These are phyloP conservation scores for Phytopythium mirpurense DNA, from an alignment of 352 stramenopile species.

Conservation along the genomic window DNA sequence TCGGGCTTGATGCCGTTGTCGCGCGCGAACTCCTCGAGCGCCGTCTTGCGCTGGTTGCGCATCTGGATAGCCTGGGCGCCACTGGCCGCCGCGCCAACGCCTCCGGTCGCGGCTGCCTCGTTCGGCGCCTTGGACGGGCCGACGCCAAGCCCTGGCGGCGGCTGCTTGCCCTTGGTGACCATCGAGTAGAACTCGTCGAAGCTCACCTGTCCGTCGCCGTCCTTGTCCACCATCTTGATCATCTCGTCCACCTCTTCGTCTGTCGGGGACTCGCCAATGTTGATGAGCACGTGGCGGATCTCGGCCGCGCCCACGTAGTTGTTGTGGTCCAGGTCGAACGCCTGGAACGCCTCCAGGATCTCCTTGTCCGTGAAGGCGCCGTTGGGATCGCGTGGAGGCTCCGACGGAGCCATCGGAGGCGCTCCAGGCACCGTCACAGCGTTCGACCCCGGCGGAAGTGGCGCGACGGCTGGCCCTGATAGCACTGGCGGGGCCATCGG, in stretches of 20 bases:
- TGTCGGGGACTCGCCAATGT: constrained; percentile 92
- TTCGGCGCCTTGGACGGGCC: constrained; percentile 21
- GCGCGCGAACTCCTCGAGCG: constrained; percentile 91
- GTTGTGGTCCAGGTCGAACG: constrained; percentile 95
- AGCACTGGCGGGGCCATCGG: constrained; percentile 58
- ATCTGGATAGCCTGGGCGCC: constrained; percentile 85
- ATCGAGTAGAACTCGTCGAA: constrained; percentile 96
- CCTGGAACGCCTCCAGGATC: constrained; percentile 92
- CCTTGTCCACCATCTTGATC: constrained; percentile 95
- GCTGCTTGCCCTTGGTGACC: constrained; percentile 92
- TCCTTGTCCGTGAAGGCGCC: constrained; percentile 96
- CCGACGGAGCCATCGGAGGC: constrained; percentile 48
- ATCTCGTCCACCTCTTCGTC: constrained; percentile 97
- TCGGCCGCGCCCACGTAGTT: constrained; percentile 94
- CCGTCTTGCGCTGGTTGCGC: constrained; percentile 89
- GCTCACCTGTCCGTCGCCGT: constrained; percentile 92
- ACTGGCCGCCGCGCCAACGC: constrained; percentile 20
- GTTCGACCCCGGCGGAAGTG: constrained; percentile 49
- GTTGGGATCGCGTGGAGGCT: constrained; percentile 87
- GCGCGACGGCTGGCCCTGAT: constrained; percentile 55
- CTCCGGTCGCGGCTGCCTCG: constrained; percentile 15
- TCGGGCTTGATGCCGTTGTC: constrained; percentile 96
- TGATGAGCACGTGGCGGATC: constrained; percentile 94
- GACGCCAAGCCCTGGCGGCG: constrained; percentile 78
- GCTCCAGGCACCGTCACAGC: constrained; percentile 47